These are phyloP conservation scores for Galerina sulciceps DNA, from an alignment of 768 basidiomycete genomes.

Conservation along the genomic window DNA sequence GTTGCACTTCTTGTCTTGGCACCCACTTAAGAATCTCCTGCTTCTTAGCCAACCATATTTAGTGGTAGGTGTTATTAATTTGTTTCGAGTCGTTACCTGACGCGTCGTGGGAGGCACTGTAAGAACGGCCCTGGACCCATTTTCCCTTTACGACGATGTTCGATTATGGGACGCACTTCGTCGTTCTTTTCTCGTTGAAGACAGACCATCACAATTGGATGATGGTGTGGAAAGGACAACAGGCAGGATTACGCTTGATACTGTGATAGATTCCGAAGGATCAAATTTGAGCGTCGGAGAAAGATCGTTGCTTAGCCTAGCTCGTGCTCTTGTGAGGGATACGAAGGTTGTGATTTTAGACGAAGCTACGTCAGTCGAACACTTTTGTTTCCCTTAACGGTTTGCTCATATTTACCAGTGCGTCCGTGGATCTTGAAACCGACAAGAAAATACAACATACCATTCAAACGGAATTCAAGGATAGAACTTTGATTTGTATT, in stretches of 20 bases:
- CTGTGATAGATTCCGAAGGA: slow-evolving; percentile 78
- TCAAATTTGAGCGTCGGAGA: slow-evolving; percentile 73
- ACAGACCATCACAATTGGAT: slow-evolving; percentile 42
- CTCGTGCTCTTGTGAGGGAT: slow-evolving; percentile 80
- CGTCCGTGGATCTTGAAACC: slow-evolving; percentile 79
- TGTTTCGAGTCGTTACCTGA: slow-evolving; percentile 21
- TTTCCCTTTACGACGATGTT: slow-evolving; percentile 64
- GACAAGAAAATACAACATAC: slow-evolving; percentile 84
- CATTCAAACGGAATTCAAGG: slow-evolving; percentile 72
- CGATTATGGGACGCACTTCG: slow-evolving; percentile 76
- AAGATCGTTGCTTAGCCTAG: slow-evolving; percentile 75
- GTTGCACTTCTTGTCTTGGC: background rate
- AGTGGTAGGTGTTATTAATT: slow-evolving; percentile 40
- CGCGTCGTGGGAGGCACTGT: slow-evolving; percentile 53
- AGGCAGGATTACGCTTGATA: slow-evolving; percentile 64
- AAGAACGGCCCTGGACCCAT: slow-evolving; percentile 63
- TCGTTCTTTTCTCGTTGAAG: slow-evolving; percentile 48
- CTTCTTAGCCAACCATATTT: slow-evolving; percentile 55
- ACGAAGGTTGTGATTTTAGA: slow-evolving; percentile 79
- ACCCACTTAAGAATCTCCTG: background rate
- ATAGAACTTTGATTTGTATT: slow-evolving; percentile 78
- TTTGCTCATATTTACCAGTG: slow-evolving; percentile 29
- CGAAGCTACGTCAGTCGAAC: slow-evolving; percentile 62
- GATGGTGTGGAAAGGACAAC: slow-evolving; percentile 38
- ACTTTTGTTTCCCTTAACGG: background rate